Conservation (phyloP, 2,329 filamentous ascomycete genomes). For the Cladosporium cucumerinum region DNA sequence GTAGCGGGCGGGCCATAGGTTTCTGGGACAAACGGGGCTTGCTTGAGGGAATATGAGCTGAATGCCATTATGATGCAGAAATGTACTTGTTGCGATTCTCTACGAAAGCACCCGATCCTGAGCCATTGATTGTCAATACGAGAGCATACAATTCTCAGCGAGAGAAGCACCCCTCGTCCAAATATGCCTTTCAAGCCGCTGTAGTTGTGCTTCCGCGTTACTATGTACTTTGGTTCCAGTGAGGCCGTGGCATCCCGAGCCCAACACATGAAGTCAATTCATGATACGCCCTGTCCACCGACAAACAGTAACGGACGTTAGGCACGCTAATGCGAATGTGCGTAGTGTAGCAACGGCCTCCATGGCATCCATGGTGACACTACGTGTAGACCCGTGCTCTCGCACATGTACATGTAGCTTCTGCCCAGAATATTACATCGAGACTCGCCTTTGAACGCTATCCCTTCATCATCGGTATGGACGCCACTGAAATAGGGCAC, state of each 20-base stretch:
- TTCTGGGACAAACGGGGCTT: not conserved
- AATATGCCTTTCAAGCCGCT: too few relatives aligned
- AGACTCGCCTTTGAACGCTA: not conserved
- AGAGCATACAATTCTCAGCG: not conserved
- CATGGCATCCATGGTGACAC: not conserved
- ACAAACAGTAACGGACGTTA: not conserved
- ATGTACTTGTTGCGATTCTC: not conserved
- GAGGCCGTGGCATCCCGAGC: too few relatives aligned
- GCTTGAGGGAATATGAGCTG: not conserved
- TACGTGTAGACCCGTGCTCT: not conserved
- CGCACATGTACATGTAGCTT: not conserved
- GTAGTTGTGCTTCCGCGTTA: too few relatives aligned
- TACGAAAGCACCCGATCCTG: not conserved
- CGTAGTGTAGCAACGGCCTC: not conserved
- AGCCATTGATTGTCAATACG: not conserved
- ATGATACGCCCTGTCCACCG: not conserved
- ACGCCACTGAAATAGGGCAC: not conserved
- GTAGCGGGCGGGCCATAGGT: not conserved
- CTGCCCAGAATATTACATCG: not conserved
- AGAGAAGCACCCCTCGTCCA: too few relatives aligned
- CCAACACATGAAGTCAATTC: too few relatives aligned
- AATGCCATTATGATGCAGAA: slow-evolving; percentile 5
- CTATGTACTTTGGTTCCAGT: too few relatives aligned
- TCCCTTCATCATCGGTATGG: not conserved
- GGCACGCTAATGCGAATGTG: not conserved